Evolutionary conservation across 2,329 filamentous ascomycete species (phyloP), one percentile per base, ranked within the genome.

Genomic region (Trichoderma harzianum): DNA sequence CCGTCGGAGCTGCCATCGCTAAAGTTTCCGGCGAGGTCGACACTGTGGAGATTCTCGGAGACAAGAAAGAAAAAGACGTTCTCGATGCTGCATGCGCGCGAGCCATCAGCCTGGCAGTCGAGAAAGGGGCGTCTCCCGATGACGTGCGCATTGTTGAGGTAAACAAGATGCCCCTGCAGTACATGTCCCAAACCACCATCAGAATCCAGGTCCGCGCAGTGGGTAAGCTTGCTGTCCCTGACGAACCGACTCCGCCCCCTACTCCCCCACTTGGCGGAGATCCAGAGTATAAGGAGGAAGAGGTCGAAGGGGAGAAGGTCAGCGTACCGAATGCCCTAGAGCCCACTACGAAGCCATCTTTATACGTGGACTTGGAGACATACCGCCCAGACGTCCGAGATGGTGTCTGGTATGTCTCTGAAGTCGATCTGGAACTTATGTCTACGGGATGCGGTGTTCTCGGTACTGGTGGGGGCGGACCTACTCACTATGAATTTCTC

Each of bases 1-100:
- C 88, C 0, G 86, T 90, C 3, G 88, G 88, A 7, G 88, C 88
- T 1, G 88, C 88, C 0, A 88, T 88, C 36, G 86, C 86, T 3
- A 86, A 86, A 68, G 84, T 88, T 0, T 84, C 84, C 3, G 87
- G 86, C 0, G 83, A 84, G 11, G 79, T 89, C 2, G 87, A 89
- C 70, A 79, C 84, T 1, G 84, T 88, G n/a, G 82, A 86, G 72
- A 83, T 85, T 11, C 75, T 83, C 18, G 81, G 83, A 26, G 81
- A 80, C 4, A 80, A 80, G 2, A 76, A 80, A 3, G 79, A 82
- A 34, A 79, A 82, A 69, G 77, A 77, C 0, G 78, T 84, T 0
- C 78, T 85, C 3, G 79, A 81, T 26, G 81, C 80, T 5, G 83
- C 83, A 0, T 80, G 82, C 24, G 76, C 82, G 39, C 78, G 77